Evolutionary conservation across 331 rosid species (phyloP).

Genomic region (Malus hybrid): DNA sequence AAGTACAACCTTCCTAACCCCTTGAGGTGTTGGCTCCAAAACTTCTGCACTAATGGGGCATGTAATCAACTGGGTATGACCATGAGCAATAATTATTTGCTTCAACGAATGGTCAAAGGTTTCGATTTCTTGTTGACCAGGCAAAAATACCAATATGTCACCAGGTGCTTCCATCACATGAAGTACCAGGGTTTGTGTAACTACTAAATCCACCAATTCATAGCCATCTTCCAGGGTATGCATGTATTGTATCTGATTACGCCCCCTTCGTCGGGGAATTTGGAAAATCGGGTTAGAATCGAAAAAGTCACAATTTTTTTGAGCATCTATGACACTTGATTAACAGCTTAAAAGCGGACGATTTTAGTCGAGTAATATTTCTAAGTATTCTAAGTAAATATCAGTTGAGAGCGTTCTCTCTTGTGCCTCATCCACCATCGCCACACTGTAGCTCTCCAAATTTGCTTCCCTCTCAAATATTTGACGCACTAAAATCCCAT

Average conservation of each 20-base stretch:
- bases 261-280: conserved; percentile 47
- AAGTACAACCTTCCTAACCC: conserved; percentile 79
- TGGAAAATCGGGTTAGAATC: conserved; percentile 75
- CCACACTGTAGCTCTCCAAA: conserved; percentile 75
- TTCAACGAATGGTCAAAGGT: conserved; percentile 77
- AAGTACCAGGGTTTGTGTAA: conserved; percentile 64
- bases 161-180: conserved; percentile 78
- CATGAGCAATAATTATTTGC: conserved; percentile 35
- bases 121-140: conserved; percentile 92
- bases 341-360: conserved; percentile 58
- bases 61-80: conserved; percentile 52
- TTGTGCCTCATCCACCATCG: conserved; percentile 96
- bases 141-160: conserved; percentile 68
- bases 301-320: conserved; percentile 68
- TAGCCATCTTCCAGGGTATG: conserved; percentile 79
- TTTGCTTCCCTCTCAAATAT: conserved; percentile 75
- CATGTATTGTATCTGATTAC: conserved; percentile 58
- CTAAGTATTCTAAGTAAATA: conserved; percentile 69
- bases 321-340: conserved; percentile 64
- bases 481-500: conserved; percentile 84
- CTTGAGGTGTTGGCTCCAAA: conserved; percentile 84
- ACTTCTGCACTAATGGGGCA: conserved; percentile 78
- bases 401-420: conserved; percentile 93
- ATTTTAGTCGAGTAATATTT: conserved; percentile 72
- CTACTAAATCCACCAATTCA: conserved; percentile 57